These are phyloP conservation scores for Termitomyces sp. DNA, from an alignment of 768 basidiomycete species.

Conservation along the genomic window DNA sequence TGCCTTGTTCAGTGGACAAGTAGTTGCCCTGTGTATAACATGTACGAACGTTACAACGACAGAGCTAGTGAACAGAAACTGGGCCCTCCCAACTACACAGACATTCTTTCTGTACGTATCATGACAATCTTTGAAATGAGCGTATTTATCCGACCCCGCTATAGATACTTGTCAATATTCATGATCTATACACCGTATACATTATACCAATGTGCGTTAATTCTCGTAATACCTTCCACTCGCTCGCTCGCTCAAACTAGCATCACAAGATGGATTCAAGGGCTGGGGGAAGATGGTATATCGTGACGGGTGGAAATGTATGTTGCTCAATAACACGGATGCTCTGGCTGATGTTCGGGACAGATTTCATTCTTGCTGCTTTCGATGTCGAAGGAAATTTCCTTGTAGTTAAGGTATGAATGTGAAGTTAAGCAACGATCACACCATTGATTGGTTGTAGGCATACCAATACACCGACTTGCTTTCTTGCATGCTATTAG, in stretches of 20 bases:
- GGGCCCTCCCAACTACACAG: constrained; percentile 77
- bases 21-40: constrained; percentile 84
- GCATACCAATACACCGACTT: constrained; percentile 86
- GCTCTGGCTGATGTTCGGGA: neutral
- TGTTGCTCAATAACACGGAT: constrained; percentile 15
- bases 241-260: neutral
- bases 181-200: constrained; percentile 82
- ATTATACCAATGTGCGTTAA: constrained; percentile 70
- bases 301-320: constrained; percentile 87
- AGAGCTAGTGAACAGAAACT: constrained; percentile 63
- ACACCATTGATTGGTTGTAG: constrained; percentile 22
- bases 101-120: constrained; percentile 72
- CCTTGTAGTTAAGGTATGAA: constrained; percentile 65
- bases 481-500: constrained; percentile 88
- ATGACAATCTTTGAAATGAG: neutral
- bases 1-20: constrained; percentile 70
- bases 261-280: constrained; percentile 64
- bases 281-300: constrained; percentile 76
- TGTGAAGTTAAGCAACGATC: neutral
- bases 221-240: neutral
- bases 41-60: constrained; percentile 86
- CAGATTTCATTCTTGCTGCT: constrained; percentile 73
- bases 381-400: constrained; percentile 90
- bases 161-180: constrained; percentile 76
- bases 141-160: neutral